A percentile compares a stretch with the other conserved stretches of the same genome.
Evolutionary conservation across 2,329 filamentous ascomycete species (phyloP).

Genomic region (Immersiporthe knoxdaviesiana): DNA sequence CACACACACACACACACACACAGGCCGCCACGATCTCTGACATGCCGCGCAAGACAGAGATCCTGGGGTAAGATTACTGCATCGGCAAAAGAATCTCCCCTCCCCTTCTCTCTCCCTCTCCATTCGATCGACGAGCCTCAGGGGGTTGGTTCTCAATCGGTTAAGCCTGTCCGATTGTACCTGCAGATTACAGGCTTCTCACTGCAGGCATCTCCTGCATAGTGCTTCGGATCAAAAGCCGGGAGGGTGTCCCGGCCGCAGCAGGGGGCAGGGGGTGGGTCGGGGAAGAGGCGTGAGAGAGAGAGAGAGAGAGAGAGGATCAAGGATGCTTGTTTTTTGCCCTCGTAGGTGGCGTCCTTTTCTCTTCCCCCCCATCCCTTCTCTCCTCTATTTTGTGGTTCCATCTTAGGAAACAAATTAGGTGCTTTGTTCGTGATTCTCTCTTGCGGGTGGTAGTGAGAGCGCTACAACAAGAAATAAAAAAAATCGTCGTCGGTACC

Average conservation of each 20-base stretch:
- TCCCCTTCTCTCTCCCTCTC: background rate
- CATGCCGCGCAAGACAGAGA: background rate
- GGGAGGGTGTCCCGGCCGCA: slow-evolving; percentile 10
- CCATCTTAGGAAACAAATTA: background rate
- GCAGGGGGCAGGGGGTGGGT: background rate
- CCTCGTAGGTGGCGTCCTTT: too few species aligned
- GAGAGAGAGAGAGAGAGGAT: slow-evolving; percentile 7
- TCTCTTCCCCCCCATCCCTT: too few species aligned
- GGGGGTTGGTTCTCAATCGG: background rate
- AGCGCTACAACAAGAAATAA: background rate
- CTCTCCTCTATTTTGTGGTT: too few species aligned
- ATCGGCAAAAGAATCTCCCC: too few species aligned
- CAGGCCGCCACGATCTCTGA: background rate
- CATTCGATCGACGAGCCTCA: background rate
- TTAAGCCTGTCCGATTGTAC: slow-evolving; percentile 12
- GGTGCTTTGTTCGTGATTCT: background rate
- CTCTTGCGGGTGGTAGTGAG: background rate
- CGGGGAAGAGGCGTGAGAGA: slow-evolving; percentile 4
- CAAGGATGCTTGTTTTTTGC: background rate
- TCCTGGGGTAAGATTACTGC: background rate
- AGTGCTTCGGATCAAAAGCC: slow-evolving; percentile 19
- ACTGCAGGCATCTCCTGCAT: slow-evolving; percentile 25
- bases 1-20: too few species aligned
- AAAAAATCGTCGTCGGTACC: background rate
- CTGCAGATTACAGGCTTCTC: slow-evolving; percentile 19